Base-by-base conservation (phyloP, 2,329 filamentous ascomycete genomes). In the Volutella citrinella region DNA sequence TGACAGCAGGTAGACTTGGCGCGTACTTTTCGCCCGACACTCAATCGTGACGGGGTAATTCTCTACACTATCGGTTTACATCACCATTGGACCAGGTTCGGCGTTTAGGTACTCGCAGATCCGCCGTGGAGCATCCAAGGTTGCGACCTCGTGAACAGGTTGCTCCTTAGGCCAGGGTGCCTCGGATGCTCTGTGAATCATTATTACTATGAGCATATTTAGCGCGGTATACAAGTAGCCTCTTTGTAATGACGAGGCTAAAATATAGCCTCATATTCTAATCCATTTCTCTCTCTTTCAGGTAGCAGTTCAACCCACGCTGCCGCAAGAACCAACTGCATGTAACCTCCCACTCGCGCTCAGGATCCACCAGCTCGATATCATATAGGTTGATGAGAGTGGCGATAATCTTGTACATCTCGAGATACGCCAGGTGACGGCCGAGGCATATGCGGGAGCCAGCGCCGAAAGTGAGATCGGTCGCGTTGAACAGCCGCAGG, bases 381-480 rank as follows among this genome's bases (percentile, higher is more conserved):
- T 72, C 56, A 34, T 69, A 74, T 20, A 54, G 56, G 5, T 48
- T 52, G 37, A 74, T 63, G 14, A 76, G 36, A n/a, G 69, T 74
- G 1, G 70, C 59, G 2, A 62, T 45, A 10, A 54, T 38, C 43
- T 64, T 59, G 34, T 60, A 62, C 6, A 63, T 35, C 38, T 66
- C 55, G 6, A 59, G 29, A 7, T 49, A 32, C 0, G 52, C 63
- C 5, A 67, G 29, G 16, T 64, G 46, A 20, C 51, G 47, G 0
- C 61, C 63, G 4, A 62, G 36, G 27, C 63, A 68, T 7, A 52
- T 50, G 2, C 61, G 40, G 6, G 55, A 51, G 0, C 63, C 60
- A 3, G 43, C 54, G 2, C 59, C 54, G 28, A 66, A 66, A 2
- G 51, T 45, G 4, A 63, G 38, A 25, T 60, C 65, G 0, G 57